phyloP scores from a whole-genome alignment of 495 filamentous ascomycete species.

The Podospora comata region DNA sequence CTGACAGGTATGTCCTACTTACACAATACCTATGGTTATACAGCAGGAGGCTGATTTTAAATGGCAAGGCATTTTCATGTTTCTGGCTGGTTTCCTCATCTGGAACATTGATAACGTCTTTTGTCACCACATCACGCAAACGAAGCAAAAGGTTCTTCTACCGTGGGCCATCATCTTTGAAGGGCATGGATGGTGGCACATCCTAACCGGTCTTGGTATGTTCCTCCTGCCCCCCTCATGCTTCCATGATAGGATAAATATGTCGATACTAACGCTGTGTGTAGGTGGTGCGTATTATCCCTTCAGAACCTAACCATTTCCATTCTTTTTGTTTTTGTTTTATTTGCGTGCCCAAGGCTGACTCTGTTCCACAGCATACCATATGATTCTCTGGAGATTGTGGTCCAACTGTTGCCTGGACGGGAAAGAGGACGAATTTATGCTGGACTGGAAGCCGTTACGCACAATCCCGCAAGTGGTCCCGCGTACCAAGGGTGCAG shows the following conservation, averaged over 20 bases:
- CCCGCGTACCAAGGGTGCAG: conserved; percentile 18
- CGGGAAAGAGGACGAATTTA: conserved; percentile 69
- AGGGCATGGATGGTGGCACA: conserved; percentile 97
- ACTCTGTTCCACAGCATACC: conserved; percentile 62
- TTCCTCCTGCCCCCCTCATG: background rate
- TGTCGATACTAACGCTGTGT: background rate
- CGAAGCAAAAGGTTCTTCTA: conserved; percentile 70
- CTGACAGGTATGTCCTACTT: conserved; percentile 35
- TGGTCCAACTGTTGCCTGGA: conserved; percentile 83
- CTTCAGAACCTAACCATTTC: background rate
- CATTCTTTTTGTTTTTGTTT: conserved; percentile 4
- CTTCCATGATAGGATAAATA: background rate
- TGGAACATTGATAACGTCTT: conserved; percentile 86
- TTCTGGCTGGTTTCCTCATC: conserved; percentile 78
- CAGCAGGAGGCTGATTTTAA: background rate
- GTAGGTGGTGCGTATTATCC: conserved; percentile 10
- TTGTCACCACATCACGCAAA: conserved; percentile 65
- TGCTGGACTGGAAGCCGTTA: conserved; percentile 66
- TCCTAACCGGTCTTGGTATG: conserved; percentile 39
- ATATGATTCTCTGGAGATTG: conserved; percentile 82
- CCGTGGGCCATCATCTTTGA: conserved; percentile 91
- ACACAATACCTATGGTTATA: background rate
- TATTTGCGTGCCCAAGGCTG: conserved; percentile 10
- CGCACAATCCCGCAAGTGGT: conserved; percentile 62
- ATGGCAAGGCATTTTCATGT: conserved; percentile 60